Percentiles rank a stretch among this genome's conserved stretches.
Evolutionary conservation across 2,329 filamentous ascomycete species (phyloP).

Genomic region (Ilyonectria robusta): DNA sequence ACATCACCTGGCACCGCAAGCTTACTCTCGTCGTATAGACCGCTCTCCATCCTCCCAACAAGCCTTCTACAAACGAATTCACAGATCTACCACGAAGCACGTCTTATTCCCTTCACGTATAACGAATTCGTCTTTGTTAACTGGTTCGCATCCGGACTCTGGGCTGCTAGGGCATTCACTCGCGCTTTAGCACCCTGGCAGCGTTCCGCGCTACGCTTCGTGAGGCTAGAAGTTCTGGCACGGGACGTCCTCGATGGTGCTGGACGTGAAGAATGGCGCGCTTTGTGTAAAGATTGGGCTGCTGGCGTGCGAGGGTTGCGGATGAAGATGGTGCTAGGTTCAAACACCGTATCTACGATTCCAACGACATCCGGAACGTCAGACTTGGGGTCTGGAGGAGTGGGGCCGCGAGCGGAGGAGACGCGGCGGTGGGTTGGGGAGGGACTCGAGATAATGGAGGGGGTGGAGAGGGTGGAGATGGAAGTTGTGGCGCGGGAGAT

Average conservation of each 20-base stretch:
- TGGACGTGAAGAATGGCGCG: constrained; percentile 51
- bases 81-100: constrained; percentile 60
- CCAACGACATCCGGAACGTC: constrained; percentile 12
- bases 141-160: constrained; percentile 61
- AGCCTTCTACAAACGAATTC: constrained; percentile 55
- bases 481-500: constrained; percentile 54
- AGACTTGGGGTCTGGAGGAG: constrained; percentile 35
- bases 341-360: constrained; percentile 28
- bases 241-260: constrained; percentile 52
- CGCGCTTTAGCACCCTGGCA: constrained; percentile 58
- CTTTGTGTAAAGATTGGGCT: constrained; percentile 53
- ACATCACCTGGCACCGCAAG: neutral
- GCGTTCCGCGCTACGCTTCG: constrained; percentile 54
- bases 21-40: constrained; percentile 53
- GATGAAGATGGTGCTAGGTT: constrained; percentile 53
- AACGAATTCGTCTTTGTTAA: constrained; percentile 64
- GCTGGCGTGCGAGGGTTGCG: constrained; percentile 55
- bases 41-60: constrained; percentile 56
- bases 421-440: constrained; percentile 43
- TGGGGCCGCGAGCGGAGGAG: constrained; percentile 33
- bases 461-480: constrained; percentile 56
- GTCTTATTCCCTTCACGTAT: constrained; percentile 55
- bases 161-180: constrained; percentile 56
- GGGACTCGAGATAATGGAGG: constrained; percentile 50
- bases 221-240: constrained; percentile 57